Evolutionary conservation across 169 alveolate species (phyloP).

Genomic region (Cryptosporidium parvum): DNA sequence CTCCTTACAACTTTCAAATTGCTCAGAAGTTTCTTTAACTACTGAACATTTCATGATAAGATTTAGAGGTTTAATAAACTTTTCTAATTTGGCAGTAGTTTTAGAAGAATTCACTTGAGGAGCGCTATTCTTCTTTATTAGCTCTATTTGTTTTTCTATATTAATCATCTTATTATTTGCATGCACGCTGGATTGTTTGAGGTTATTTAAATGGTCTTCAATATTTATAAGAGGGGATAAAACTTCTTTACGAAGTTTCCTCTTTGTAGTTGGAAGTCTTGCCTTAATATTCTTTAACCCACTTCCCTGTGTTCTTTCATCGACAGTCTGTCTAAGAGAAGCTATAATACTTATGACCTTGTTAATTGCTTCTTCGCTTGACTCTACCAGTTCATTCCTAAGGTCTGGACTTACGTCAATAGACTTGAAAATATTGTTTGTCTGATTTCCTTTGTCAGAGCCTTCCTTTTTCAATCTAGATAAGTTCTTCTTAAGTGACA

Average conservation of each 20-base stretch:
- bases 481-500: conserved; percentile 8
- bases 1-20: conserved; percentile 24
- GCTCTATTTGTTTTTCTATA: conserved; percentile 32
- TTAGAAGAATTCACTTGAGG: neutral
- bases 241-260: conserved; percentile 29
- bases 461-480: neutral
- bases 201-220: conserved; percentile 15
- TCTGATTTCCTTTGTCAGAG: neutral
- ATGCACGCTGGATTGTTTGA: conserved; percentile 27
- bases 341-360: conserved; percentile 6
- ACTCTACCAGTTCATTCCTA: neutral
- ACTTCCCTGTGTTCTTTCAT: conserved; percentile 36
- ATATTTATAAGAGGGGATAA: conserved; percentile 12
- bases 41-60: conserved; percentile 57
- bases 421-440: neutral
- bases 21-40: conserved; percentile 21
- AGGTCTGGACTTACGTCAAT: neutral
- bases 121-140: neutral
- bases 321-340: conserved; percentile 20
- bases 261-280: conserved; percentile 35
- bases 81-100: neutral
- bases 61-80: conserved; percentile 20
- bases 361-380: conserved; percentile 18
- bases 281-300: conserved; percentile 52
- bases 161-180: conserved; percentile 7